phyloP scores from a whole-genome alignment of 805 yeast genomes.

The Kodamaea sagamina region DNA sequence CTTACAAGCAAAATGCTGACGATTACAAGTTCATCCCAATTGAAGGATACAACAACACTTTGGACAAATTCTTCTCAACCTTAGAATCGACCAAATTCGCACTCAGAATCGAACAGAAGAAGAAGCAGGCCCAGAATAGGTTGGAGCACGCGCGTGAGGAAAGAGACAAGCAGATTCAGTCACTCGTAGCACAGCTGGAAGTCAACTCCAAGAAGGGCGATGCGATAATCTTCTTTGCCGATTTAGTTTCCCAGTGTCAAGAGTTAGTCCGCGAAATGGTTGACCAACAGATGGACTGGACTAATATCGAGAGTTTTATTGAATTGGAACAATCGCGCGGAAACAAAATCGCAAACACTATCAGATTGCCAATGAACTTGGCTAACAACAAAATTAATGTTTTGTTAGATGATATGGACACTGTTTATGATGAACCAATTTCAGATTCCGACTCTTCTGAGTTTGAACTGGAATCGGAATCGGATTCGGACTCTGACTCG shows the following conservation, averaged over 20 bases:
- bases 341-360: conserved; percentile 61
- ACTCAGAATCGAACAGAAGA: conserved; percentile 71
- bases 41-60: conserved; percentile 74
- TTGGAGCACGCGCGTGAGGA: conserved; percentile 75
- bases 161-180: conserved; percentile 66
- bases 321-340: conserved; percentile 67
- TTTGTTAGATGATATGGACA: conserved; percentile 47
- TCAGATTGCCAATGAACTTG: conserved; percentile 69
- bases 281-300: conserved; percentile 93
- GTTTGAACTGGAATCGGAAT: conserved; percentile 38
- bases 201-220: conserved; percentile 69
- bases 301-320: conserved; percentile 75
- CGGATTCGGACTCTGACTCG: conserved; percentile 29
- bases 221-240: conserved; percentile 67
- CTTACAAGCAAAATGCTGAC: conserved; percentile 42
- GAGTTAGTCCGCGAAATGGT: conserved; percentile 63
- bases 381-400: conserved; percentile 66
- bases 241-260: conserved; percentile 70
- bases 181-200: conserved; percentile 62
- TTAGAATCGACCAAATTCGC: conserved; percentile 80
- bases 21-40: conserved; percentile 43
- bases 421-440: conserved; percentile 2
- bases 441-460: conserved; percentile 19
- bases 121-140: conserved; percentile 71
- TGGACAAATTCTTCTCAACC: conserved; percentile 83